phyloP scores from a whole-genome alignment of 176 grass and related monocot species.

The Otatea glauca region DNA sequence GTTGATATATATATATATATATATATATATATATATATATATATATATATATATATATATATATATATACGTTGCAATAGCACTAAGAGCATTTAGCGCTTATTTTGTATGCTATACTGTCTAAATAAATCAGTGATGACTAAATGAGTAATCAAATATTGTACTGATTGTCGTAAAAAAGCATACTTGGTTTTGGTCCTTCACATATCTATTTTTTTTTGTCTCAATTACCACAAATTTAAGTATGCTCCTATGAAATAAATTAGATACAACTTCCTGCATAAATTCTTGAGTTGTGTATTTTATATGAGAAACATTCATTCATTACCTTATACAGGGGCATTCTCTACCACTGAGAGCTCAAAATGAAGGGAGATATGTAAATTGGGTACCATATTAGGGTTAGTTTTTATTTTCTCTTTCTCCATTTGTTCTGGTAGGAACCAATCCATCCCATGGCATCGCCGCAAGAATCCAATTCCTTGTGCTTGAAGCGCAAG shows the following conservation, averaged over 20 bases:
- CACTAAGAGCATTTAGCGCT: neutral
- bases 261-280: neutral
- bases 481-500: constrained; percentile 70
- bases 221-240: neutral
- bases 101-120: neutral
- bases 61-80: neutral
- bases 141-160: constrained; percentile 1
- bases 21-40: no score
- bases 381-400: constrained; percentile 64
- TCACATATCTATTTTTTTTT: neutral
- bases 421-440: constrained; percentile 39
- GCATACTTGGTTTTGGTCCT: neutral
- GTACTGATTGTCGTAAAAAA: constrained; percentile 21
- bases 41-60: no score
- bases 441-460: constrained; percentile 52
- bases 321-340: constrained; percentile 63
- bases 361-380: constrained; percentile 47
- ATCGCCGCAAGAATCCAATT: constrained; percentile 50
- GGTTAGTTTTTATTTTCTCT: constrained; percentile 41
- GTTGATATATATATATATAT: no score
- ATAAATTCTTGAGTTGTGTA: constrained; percentile 31
- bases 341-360: constrained; percentile 34
- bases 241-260: neutral
- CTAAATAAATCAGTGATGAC: neutral
- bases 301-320: constrained; percentile 31